Evolutionary conservation across 164 flowering plant species (phyloP), one percentile per base, ranked within the genome.

Genomic region (Aristolochia fimbriata): DNA sequence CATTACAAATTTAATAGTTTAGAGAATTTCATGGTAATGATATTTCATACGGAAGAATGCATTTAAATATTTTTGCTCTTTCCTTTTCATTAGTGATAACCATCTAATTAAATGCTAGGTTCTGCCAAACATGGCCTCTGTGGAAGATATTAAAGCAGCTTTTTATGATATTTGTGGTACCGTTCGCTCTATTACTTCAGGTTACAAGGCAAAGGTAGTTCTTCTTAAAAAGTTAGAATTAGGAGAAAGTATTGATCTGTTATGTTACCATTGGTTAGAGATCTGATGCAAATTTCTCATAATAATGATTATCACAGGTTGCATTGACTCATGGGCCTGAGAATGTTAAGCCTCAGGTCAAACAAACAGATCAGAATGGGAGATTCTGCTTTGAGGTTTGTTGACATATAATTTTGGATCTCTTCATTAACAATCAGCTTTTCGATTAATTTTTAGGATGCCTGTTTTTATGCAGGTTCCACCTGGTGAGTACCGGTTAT

Each of bases 251-350:
- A 37, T 37, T 7, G 9, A 37, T 37, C 12, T 10, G 43, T 37
- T 37, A 37, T 3, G 43, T 7, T 37, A 7, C 4, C 43, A 37
- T 10, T 37, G 43, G 10, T 37, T 37, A 37, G 11, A 37, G 43
- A 37, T 5, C 43, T 3, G 11, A 37, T 5, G 43, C 4, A 37
- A 37, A 37, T 10, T 37, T 37, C 43, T 37, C 12, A 37, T 7
- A 7, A 37, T 52, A 14, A n/a, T 48, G 51, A 22, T 62, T 1
- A 11, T 56, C 22, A 25, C 75, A 93, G 99, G 97, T 94, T 41
- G 83, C 96, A 47, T 68, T 94, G 84, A 87, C 93, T 41, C 96
- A 90, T 83, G 96, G 97, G 51, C 93, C 96, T 21, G 89, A 82
- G 70, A 83, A 82, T 72, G 85, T 82, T 58, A 88, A 83, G 70